Conservation (phyloP, 2,329 filamentous ascomycete species). For the Mollisiaceae sp. region DNA sequence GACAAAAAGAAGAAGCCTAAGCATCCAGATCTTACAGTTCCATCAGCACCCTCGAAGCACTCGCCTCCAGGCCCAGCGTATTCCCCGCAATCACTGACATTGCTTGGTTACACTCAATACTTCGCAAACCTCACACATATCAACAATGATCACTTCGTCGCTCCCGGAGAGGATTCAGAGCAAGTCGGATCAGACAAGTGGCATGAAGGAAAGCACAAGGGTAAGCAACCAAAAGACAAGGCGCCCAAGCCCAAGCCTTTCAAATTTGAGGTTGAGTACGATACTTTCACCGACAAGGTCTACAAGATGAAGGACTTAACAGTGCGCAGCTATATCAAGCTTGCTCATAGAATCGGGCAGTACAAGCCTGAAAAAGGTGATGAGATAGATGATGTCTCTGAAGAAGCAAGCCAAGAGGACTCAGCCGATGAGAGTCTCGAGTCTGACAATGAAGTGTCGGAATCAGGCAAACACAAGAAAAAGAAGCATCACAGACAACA, state of each 20-base stretch:
- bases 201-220: constrained; percentile 67
- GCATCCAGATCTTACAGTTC: constrained; percentile 67
- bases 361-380: constrained; percentile 46
- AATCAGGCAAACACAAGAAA: constrained; percentile 47
- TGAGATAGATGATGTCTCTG: constrained; percentile 29
- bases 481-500: constrained; percentile 59
- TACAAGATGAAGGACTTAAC: constrained; percentile 85
- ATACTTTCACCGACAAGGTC: constrained; percentile 75
- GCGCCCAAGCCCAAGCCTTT: constrained; percentile 68
- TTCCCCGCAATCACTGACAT: constrained; percentile 79
- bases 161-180: constrained; percentile 41
- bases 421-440: constrained; percentile 37
- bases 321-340: constrained; percentile 76
- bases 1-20: constrained; percentile 54
- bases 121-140: constrained; percentile 92
- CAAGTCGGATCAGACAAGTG: constrained; percentile 49
- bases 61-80: constrained; percentile 87
- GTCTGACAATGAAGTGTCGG: constrained; percentile 37
- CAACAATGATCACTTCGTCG: constrained; percentile 70
- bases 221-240: constrained; percentile 58
- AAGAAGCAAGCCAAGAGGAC: constrained; percentile 33
- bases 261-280: constrained; percentile 82
- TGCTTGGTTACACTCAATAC: constrained; percentile 86
- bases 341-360: constrained; percentile 79
- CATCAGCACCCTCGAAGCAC: constrained; percentile 73